phyloP scores from a whole-genome alignment of 2,329 filamentous ascomycete genomes.

The Pezicula carpinea region DNA sequence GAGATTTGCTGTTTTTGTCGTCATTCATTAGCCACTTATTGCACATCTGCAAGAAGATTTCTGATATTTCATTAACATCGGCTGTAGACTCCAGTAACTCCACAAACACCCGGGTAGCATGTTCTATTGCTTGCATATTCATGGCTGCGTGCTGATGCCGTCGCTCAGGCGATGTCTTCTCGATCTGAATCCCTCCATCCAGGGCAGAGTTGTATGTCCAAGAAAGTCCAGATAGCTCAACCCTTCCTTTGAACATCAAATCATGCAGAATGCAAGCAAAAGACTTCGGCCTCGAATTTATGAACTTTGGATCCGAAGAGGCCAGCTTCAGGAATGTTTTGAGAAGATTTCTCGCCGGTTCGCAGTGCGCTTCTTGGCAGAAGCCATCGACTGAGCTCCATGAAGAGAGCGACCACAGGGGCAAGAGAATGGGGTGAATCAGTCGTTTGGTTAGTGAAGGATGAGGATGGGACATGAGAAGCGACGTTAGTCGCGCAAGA shows the following conservation, averaged over 20 bases:
- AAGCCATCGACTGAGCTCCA: conserved; percentile 36
- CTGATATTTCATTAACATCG: conserved; percentile 43
- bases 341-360: conserved; percentile 46
- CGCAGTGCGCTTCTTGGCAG: conserved; percentile 36
- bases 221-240: conserved; percentile 19
- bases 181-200: conserved; percentile 48
- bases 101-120: conserved; percentile 43
- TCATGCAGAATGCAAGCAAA: conserved; percentile 41
- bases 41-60: conserved; percentile 56
- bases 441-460: conserved; percentile 60
- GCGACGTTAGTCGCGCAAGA: conserved; percentile 48
- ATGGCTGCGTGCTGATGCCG: not conserved
- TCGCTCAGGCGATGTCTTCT: conserved; percentile 17
- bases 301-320: conserved; percentile 26
- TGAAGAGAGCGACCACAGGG: conserved; percentile 59
- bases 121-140: conserved; percentile 20
- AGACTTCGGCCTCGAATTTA: not conserved
- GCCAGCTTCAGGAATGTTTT: conserved; percentile 54
- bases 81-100: conserved; percentile 40
- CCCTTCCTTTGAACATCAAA: conserved; percentile 50
- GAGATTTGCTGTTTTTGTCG: not conserved
- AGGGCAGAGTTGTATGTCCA: conserved; percentile 50
- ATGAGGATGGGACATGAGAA: conserved; percentile 61
- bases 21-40: conserved; percentile 48
- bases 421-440: conserved; percentile 51